Evolutionary conservation across 192 early-diverging fungal genomes (phyloP), one percentile per base, ranked within the genome.

Genomic region (Mortierella hygrophila): DNA sequence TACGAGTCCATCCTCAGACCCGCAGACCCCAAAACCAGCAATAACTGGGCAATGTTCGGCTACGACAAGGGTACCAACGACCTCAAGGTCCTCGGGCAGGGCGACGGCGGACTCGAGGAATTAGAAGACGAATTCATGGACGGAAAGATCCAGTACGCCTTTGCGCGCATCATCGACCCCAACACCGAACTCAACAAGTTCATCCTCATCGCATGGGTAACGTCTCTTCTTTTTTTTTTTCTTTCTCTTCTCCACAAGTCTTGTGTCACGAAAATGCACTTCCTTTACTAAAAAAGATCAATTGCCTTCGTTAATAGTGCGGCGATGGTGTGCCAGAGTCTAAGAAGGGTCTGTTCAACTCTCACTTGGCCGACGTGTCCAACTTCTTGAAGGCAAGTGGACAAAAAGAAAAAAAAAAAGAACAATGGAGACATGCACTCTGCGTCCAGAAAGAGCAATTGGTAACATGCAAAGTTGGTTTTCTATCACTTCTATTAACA

Each of bases 311-410:
- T 37, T n/a, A 13, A 21, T 69, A 96, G 94, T 98, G 97, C 86
- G 97, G 97, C 11, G 95, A 94, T 63, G 97, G 97, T 55, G 97
- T 98, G 29, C 96, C 96, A 16, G 97, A 97, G 74, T 84, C 92
- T 46, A 93, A 94, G 82, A 98, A 98, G 90, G 97, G 95, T 37
- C 88, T 96, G 65, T 97, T 97, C 75, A 93, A 93, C 76, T 89
- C 92, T 44, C 96, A 97, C 68, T 89, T 97, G 42, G 93, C 94
- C 74, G 95, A 98, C 77, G 95, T 97, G 52, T 91, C 92, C 29
- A 91, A 89, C 44, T 95, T 92, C 84, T 94, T 96, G 77, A 95
- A 91, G 90, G 94, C 92, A 89, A 81, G 77, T 75, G 71, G 40
- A 72, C 79, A 68, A 38, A 41, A 46, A 29, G 7, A 6, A 47